Evolutionary conservation across 495 filamentous ascomycete species (phyloP).

Genomic region (Xylaria telfairii): DNA sequence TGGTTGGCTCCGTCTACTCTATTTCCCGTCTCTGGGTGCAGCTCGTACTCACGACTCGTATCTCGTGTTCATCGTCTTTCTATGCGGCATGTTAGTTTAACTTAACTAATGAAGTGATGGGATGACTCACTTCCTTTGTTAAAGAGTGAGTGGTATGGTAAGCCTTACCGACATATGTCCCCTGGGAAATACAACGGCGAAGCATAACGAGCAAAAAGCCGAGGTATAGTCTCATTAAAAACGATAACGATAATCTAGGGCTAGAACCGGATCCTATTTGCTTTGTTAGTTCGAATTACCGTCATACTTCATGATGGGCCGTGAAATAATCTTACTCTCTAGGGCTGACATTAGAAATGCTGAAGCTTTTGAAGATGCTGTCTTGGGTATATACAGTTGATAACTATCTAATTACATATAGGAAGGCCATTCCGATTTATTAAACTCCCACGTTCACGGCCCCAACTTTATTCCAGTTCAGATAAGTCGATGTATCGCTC

Average conservation of each 20-base stretch:
- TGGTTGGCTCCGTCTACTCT: not conserved
- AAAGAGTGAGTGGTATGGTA: not conserved
- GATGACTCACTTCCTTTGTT: not conserved
- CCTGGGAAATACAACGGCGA: not conserved
- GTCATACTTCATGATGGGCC: not conserved
- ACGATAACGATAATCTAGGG: not conserved
- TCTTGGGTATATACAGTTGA: not conserved
- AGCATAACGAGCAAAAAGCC: not conserved
- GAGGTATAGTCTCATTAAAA: not conserved
- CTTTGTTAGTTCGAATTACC: not conserved
- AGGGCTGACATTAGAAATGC: not conserved
- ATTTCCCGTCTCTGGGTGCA: not conserved
- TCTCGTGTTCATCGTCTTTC: not conserved
- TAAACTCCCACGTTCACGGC: slow-evolving; percentile 27
- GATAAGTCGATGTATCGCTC: slow-evolving; percentile 29
- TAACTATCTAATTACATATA: slow-evolving; percentile 7
- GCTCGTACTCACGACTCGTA: not conserved
- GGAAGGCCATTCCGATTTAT: slow-evolving; percentile 1
- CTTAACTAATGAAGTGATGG: not conserved
- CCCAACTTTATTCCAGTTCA: slow-evolving; percentile 33
- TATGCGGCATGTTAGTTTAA: not conserved
- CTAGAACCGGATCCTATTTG: not conserved
- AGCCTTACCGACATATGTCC: not conserved
- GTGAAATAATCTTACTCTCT: not conserved
- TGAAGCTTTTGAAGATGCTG: not conserved